Evolutionary conservation across 2,329 filamentous ascomycete genomes (phyloP), one percentile per base, ranked within the genome.

Genomic region (Volutella citrinella): DNA sequence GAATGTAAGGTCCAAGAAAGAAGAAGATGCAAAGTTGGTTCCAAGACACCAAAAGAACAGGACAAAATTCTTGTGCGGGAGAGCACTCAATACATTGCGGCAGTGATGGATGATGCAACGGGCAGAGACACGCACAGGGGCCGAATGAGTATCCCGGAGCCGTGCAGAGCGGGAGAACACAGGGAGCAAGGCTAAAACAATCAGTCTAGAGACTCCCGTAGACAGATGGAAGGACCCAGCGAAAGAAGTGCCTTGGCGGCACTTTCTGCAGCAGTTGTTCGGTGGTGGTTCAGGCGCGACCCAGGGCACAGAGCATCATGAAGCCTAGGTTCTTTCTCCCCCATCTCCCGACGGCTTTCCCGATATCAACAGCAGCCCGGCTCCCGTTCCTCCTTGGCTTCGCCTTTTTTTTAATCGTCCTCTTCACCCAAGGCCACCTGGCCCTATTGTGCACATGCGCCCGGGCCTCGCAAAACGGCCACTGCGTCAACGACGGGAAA

Each of bases 1-100:
- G n/a, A n/a, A n/a, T 39, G 39, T 43, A 44, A 47, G 55, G 27
- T 13, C 46, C 47, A 52, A 48, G 20, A 22, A 12, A 22, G 59
- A 61, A 52, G 40, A 44, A 46, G 40, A 56, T 49, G 46, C 45
- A 52, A 50, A 49, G 48, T 42, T 39, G 55, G 57, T 58, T 61
- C 63, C 66, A 69, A 70, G 63, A 64, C 57, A 60, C 59, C 60
- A 61, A 66, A 63, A 63, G 51, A 59, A 46, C 48, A 51, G 56
- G 51, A 55, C 51, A 47, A 48, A 42, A 57, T 38, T 40, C 38
- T 40, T 42, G 37, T 33, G 35, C 30, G 33, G 40, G 36, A 30
- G 35, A 47, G 34, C 44, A 51, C 51, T 61, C 64, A 64, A 63
- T 60, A 55, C 64, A 69, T 69, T 52, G 37, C 32, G 37, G 35